Percentiles rank a stretch among this genome's conserved stretches.
These are phyloP conservation scores for Cercospora sp. DNA, from an alignment of 2,329 filamentous ascomycete species.

Conservation along the genomic window DNA sequence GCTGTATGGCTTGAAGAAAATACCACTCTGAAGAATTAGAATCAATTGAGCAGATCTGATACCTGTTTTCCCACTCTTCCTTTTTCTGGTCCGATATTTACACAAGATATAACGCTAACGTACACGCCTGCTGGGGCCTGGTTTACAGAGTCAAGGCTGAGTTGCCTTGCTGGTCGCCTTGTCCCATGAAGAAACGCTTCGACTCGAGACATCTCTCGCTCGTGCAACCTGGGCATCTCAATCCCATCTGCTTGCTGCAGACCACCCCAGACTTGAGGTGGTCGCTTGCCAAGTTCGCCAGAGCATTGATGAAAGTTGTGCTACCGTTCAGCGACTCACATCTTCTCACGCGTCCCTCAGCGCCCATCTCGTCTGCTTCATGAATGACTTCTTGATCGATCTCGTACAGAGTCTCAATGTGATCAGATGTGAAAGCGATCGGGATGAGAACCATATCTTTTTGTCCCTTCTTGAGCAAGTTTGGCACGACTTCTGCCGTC, in stretches of 20 bases:
- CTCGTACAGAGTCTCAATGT: conserved; percentile 96
- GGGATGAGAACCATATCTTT: conserved; percentile 89
- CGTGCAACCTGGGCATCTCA: conserved; percentile 90
- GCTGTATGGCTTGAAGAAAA: conserved; percentile 6
- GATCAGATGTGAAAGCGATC: conserved; percentile 97
- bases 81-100: background rate
- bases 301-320: conserved; percentile 82
- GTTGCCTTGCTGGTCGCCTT: conserved; percentile 33
- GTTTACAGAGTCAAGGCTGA: conserved; percentile 34
- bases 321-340: conserved; percentile 91
- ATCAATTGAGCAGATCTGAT: background rate
- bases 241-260: conserved; percentile 83
- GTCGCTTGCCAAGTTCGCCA: conserved; percentile 80
- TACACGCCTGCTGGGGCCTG: background rate
- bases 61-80: background rate
- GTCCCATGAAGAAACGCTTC: conserved; percentile 62
- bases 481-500: conserved; percentile 81
- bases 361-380: conserved; percentile 74
- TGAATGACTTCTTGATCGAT: conserved; percentile 93
- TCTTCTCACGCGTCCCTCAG: conserved; percentile 68
- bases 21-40: conserved; percentile 1
- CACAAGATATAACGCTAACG: background rate
- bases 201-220: conserved; percentile 83
- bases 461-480: conserved; percentile 87
- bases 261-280: conserved; percentile 70